Evolutionary conservation across 2,329 filamentous ascomycete species (phyloP).

Genomic region (Ustulina deusta): DNA sequence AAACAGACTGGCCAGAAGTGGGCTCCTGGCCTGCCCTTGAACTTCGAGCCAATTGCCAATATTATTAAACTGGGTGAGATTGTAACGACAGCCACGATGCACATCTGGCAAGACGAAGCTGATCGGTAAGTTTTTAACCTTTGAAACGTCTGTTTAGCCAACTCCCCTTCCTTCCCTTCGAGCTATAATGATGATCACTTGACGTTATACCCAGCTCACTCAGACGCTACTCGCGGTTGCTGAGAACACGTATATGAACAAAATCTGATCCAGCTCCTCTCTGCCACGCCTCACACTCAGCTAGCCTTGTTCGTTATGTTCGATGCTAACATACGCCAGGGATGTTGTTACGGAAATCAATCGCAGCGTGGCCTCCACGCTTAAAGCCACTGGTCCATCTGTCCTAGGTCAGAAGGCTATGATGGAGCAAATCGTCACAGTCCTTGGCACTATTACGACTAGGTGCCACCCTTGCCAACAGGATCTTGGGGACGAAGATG

Average conservation of each 20-base stretch:
- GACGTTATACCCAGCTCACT: constrained; percentile 99
- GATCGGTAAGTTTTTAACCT: constrained; percentile 80
- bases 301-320: not conserved
- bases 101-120: constrained; percentile 88
- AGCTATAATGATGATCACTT: constrained; percentile 80
- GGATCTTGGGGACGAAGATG: constrained; percentile 85
- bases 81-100: constrained; percentile 84
- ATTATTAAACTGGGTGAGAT: constrained; percentile 88
- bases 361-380: constrained; percentile 87
- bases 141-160: constrained; percentile 49
- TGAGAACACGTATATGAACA: constrained; percentile 81
- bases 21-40: constrained; percentile 86
- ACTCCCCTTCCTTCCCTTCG: constrained; percentile 43
- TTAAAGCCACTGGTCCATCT: constrained; percentile 91
- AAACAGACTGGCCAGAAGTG: constrained; percentile 83
- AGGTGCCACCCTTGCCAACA: constrained; percentile 94
- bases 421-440: constrained; percentile 80
- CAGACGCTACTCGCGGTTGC: constrained; percentile 90
- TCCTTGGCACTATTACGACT: constrained; percentile 82
- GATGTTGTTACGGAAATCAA: constrained; percentile 94
- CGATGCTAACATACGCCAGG: constrained; percentile 60
- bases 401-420: constrained; percentile 80
- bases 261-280: constrained; percentile 54
- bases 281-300: not conserved
- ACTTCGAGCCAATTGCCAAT: constrained; percentile 81